These are phyloP conservation scores for Vitis rotundifolia DNA, from an alignment of 164 flowering plant species.

Conservation along the genomic window DNA sequence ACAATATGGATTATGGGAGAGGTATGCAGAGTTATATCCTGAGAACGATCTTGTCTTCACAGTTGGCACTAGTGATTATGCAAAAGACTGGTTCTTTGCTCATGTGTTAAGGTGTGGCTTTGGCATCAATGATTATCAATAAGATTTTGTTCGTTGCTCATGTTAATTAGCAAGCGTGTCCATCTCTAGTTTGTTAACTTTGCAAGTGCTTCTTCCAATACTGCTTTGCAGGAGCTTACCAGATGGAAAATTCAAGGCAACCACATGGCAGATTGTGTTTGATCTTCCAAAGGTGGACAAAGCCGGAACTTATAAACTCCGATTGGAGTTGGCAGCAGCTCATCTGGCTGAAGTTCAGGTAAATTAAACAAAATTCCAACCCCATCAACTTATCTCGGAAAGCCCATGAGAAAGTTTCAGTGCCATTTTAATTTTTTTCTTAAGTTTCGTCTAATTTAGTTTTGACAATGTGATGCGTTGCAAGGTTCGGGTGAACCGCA, in stretches of 20 bases:
- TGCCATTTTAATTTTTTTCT: background rate
- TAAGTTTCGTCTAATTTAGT: too few relatives aligned
- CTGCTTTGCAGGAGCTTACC: too few relatives aligned
- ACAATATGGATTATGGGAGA: conserved; percentile 3
- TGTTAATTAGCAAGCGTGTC: too few relatives aligned
- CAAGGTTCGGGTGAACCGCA: conserved; percentile 34
- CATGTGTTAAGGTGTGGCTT: conserved; percentile 44
- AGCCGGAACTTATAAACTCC: conserved; percentile 16
- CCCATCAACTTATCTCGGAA: too few relatives aligned
- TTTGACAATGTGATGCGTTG: too few relatives aligned
- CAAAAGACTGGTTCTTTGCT: conserved; percentile 59
- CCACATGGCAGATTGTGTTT: conserved; percentile 24
- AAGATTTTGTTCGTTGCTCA: too few relatives aligned
- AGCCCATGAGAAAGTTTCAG: background rate
- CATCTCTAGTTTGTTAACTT: too few relatives aligned
- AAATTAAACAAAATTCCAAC: background rate
- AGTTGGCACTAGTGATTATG: conserved; percentile 43
- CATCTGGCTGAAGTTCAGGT: conserved; percentile 30
- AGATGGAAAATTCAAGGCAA: background rate
- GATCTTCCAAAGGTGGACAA: conserved; percentile 1
- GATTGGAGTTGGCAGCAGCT: conserved; percentile 31
- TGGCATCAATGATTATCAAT: too few relatives aligned
- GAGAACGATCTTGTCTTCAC: conserved; percentile 46
- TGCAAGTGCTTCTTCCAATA: too few relatives aligned
- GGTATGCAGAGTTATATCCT: conserved; percentile 36